Percentiles rank a stretch among this genome's conserved stretches.
Conservation (phyloP, 2,329 filamentous ascomycete genomes). For the Trichoderma harzianum region DNA sequence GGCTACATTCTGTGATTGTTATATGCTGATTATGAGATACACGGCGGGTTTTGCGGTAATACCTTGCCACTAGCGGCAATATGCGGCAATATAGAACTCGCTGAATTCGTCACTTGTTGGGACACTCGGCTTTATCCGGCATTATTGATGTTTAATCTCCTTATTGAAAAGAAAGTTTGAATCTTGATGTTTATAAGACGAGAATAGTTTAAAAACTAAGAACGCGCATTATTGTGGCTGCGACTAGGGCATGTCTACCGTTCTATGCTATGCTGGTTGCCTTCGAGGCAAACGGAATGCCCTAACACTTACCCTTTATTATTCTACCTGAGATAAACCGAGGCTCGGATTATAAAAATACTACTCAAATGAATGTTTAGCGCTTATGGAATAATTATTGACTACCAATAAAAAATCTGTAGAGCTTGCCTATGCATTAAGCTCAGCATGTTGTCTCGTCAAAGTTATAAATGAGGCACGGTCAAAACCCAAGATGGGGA, state of each 20-base stretch:
- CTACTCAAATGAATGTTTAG: neutral
- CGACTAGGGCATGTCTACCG: neutral
- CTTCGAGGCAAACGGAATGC: neutral
- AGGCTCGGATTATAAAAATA: neutral
- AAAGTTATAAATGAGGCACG: neutral
- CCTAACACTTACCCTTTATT: neutral
- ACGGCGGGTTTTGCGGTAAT: neutral
- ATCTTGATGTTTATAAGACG: no score
- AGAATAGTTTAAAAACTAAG: no score
- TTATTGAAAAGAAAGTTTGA: neutral
- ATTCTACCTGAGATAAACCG: neutral
- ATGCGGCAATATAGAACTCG: no score
- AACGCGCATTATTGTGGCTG: neutral
- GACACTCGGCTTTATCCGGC: neutral
- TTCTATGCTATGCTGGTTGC: neutral
- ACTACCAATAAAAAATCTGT: neutral
- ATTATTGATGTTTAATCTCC: neutral
- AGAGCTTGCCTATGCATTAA: neutral
- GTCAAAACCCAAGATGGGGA: neutral
- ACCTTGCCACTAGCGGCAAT: neutral
- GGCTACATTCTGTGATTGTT: fast-evolving
- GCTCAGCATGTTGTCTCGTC: neutral
- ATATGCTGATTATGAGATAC: neutral
- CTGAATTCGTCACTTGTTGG: neutral
- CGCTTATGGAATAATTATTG: neutral